Evolutionary conservation across 2,329 filamentous ascomycete species (phyloP), one percentile per base, ranked within the genome.

Genomic region (Botrytis sinoallii): DNA sequence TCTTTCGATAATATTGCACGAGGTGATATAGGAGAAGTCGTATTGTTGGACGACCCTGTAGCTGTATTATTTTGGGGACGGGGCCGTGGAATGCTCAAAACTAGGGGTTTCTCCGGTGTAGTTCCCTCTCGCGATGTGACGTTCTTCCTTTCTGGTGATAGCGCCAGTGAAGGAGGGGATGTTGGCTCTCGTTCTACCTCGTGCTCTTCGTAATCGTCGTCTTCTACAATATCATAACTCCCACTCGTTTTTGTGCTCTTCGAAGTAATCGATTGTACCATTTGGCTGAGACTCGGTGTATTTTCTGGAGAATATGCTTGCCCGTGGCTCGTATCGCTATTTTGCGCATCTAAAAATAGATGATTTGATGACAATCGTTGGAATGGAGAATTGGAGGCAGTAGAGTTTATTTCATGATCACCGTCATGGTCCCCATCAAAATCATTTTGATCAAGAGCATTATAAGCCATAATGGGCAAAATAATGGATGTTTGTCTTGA

Each of bases 271-370:
- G 75, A 75, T n/a, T 67, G 63, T 22, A 76, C 72, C 68, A 76
- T 71, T 29, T 73, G 67, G 57, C 63, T 67, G 35, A 75, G 70
- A 57, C 65, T 71, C 48, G 32, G 61, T 57, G 59, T 42, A 32
- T 59, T 67, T 22, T 32, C 67, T 52, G 68, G 61, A 40, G 74
- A 72, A 65, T 40, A 67, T 38, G 57, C 71, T 48, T 73, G 52
- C 44, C 73, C 64, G 35, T 77, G 70, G 60, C 75, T 76, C 72
- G 73, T 74, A 71, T 77, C 72, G 55, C 70, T 40, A 60, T 44
- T 73, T 48, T 70, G 66, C 71, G 57, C 71, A 70, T 75, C 77
- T 77, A 77, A 77, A 77, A 79, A 78, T 77, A 79, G 75, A 69
- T 68, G 48, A 72, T 52, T 60, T 40, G 71, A 63, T 55, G 73